These are phyloP conservation scores for Kwoniella europaea DNA, from an alignment of 768 basidiomycete species.

Conservation along the genomic window DNA sequence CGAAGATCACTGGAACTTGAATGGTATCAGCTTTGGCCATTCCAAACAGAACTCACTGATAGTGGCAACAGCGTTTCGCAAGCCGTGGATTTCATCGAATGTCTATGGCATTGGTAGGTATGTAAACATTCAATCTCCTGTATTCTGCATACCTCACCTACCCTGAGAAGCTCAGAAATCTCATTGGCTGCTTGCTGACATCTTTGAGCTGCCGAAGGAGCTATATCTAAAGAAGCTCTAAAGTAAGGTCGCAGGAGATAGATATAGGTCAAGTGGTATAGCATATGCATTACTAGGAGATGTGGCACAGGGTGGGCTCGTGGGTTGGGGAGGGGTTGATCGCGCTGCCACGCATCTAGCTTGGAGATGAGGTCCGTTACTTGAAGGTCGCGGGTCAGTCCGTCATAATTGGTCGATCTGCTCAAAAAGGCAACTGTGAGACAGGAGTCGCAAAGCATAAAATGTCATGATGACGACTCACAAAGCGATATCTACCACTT, in stretches of 20 bases:
- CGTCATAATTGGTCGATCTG: conserved; percentile 1
- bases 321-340: conserved; percentile 11
- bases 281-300: conserved; percentile 22
- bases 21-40: not conserved
- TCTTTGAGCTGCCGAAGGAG: conserved; percentile 14
- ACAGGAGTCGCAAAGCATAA: not conserved
- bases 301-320: conserved; percentile 15
- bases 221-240: conserved; percentile 7
- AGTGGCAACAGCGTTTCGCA: conserved; percentile 15
- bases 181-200: conserved; percentile 16
- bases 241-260: conserved; percentile 27
- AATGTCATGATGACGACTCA: not conserved
- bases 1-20: conserved; percentile 13
- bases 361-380: not conserved
- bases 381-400: conserved; percentile 7
- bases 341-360: conserved; percentile 10
- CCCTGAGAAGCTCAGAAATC: conserved; percentile 14
- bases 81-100: conserved; percentile 18
- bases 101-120: not conserved
- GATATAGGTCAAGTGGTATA: conserved; percentile 19
- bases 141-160: not conserved
- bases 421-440: not conserved
- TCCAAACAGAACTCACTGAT: conserved; percentile 14
- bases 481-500: conserved; percentile 22
- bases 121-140: not conserved